A percentile compares a stretch with the other conserved stretches of the same genome.
These are phyloP conservation scores for Rhizoclosmatium globosum DNA, from an alignment of 192 early-diverging fungal genomes.

Conservation along the genomic window DNA sequence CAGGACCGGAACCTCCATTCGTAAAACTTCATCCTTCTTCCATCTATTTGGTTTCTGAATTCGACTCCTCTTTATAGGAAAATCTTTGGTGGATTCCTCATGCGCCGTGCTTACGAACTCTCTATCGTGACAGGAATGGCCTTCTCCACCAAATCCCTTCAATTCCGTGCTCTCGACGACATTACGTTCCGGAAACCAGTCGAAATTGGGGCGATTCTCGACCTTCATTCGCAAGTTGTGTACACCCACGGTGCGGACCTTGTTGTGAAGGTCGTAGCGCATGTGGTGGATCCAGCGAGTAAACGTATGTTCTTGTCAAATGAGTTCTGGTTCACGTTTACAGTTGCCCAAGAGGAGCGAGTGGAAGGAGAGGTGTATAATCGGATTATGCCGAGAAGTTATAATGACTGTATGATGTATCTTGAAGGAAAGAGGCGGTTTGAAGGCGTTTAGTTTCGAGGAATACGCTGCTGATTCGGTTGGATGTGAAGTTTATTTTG, in stretches of 20 bases:
- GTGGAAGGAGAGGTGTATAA: constrained; percentile 37
- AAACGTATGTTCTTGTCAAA: constrained; percentile 78
- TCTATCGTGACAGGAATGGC: constrained; percentile 28
- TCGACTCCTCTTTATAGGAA: constrained; percentile 60
- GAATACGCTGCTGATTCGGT: background rate
- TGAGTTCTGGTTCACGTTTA: constrained; percentile 88
- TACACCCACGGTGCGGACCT: constrained; percentile 68
- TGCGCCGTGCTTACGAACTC: constrained; percentile 88
- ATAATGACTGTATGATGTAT: constrained; percentile 67
- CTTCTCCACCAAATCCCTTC: background rate
- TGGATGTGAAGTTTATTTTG: background rate
- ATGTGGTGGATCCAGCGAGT: constrained; percentile 77
- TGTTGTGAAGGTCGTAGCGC: constrained; percentile 69
- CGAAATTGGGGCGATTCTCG: constrained; percentile 79
- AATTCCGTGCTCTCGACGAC: constrained; percentile 51
- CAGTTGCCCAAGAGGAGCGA: background rate
- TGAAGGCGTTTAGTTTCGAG: background rate
- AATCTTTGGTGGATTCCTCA: constrained; percentile 80
- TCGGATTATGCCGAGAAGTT: constrained; percentile 79
- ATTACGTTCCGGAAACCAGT: constrained; percentile 85
- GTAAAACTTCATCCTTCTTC: background rate
- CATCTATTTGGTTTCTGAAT: background rate
- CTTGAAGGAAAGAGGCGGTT: constrained; percentile 29
- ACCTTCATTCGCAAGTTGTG: constrained; percentile 77
- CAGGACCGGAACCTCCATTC: constrained; percentile 69